These are phyloP conservation scores for Thecaphora thlaspeos DNA, from an alignment of 1,284 basidiomycete species.

Conservation along the genomic window DNA sequence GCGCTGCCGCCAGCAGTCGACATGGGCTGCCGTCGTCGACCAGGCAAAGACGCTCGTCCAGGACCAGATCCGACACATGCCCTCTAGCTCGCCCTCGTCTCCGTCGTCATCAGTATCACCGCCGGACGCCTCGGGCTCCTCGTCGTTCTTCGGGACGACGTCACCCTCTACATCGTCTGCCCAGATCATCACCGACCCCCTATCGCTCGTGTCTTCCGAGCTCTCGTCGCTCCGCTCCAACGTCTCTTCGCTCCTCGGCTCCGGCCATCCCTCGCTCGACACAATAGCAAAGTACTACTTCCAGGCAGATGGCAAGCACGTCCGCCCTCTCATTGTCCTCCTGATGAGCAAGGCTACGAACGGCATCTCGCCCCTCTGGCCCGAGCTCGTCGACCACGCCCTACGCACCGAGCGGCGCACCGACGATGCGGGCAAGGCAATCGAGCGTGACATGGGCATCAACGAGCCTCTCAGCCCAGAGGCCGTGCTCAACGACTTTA, in stretches of 20 bases:
- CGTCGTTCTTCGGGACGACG: not conserved
- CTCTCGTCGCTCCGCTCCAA: slow-evolving; percentile 73
- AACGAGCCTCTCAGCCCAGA: slow-evolving; percentile 71
- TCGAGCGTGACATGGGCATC: slow-evolving; percentile 58
- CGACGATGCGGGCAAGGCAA: slow-evolving; percentile 44
- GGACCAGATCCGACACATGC: slow-evolving; percentile 22
- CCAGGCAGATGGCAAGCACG: slow-evolving; percentile 70
- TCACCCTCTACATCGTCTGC: not conserved
- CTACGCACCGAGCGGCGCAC: slow-evolving; percentile 44
- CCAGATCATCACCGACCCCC: slow-evolving; percentile 40
- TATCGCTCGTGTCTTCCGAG: slow-evolving; percentile 59
- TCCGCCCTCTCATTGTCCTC: slow-evolving; percentile 85
- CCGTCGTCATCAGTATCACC: slow-evolving; percentile 5
- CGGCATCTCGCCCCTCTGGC: slow-evolving; percentile 66
- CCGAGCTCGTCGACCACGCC: slow-evolving; percentile 56
- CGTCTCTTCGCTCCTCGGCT: slow-evolving; percentile 78
- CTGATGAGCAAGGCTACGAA: slow-evolving; percentile 90
- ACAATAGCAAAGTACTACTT: slow-evolving; percentile 93
- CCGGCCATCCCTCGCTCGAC: slow-evolving; percentile 81
- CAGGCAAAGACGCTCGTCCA: slow-evolving; percentile 33
- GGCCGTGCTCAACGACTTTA: slow-evolving; percentile 79
- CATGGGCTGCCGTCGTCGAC: slow-evolving; percentile 28
- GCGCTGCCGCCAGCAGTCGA: slow-evolving; percentile 16
- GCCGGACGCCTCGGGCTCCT: slow-evolving; percentile 3
- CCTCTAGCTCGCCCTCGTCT: slow-evolving; percentile 5